These are phyloP conservation scores for Capronia americana DNA, from an alignment of 2,329 filamentous ascomycete genomes.

Conservation along the genomic window DNA sequence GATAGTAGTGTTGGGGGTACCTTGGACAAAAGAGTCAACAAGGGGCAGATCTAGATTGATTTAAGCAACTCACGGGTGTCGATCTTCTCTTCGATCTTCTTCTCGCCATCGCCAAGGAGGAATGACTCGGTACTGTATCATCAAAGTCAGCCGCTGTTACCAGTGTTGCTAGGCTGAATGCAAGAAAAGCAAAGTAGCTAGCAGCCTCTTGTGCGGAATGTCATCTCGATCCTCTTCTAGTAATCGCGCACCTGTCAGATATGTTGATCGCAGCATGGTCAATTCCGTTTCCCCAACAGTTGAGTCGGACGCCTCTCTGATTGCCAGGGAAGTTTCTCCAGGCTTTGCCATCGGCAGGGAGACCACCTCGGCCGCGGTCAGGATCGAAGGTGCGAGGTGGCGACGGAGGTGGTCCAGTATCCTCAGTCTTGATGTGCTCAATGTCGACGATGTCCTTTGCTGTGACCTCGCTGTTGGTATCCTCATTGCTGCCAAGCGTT, in stretches of 20 bases:
- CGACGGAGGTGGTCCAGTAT: constrained; percentile 2
- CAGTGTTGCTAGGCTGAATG: background rate
- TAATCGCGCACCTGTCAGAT: constrained; percentile 27
- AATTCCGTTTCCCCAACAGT: background rate
- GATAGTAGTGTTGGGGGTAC: constrained; percentile 91
- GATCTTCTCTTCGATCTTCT: constrained; percentile 86
- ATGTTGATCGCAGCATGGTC: constrained; percentile 24
- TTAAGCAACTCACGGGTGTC: constrained; percentile 76
- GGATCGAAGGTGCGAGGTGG: background rate
- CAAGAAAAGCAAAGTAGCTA: constrained; percentile 9
- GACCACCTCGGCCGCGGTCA: constrained; percentile 13
- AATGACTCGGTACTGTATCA: constrained; percentile 85
- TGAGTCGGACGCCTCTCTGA: constrained; percentile 1
- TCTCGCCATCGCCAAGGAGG: constrained; percentile 83
- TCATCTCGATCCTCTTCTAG: constrained; percentile 1
- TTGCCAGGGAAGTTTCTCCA: constrained; percentile 25
- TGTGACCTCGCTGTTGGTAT: background rate
- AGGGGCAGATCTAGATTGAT: background rate
- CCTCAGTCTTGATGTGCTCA: constrained; percentile 1
- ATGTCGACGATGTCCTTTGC: constrained; percentile 14
- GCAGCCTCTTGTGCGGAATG: background rate
- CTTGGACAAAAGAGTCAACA: constrained; percentile 52
- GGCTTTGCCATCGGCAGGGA: constrained; percentile 14
- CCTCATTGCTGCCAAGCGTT: constrained; percentile 12
- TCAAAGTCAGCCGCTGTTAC: constrained; percentile 17